phyloP scores from a whole-genome alignment of 2,329 filamentous ascomycete species.

The Botrytis porri region DNA sequence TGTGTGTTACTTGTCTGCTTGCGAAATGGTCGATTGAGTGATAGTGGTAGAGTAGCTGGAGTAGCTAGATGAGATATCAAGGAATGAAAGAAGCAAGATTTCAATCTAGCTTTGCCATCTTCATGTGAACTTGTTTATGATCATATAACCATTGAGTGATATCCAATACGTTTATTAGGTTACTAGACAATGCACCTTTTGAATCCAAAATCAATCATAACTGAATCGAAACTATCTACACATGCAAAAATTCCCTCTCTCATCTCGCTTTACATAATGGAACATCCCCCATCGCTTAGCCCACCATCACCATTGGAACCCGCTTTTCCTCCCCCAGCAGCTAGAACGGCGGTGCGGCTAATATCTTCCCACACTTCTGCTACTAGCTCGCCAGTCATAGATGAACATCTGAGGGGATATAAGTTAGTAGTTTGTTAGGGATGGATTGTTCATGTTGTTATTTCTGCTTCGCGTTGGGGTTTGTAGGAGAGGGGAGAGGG shows the following conservation, averaged over 20 bases:
- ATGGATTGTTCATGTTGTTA: neutral
- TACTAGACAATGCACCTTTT: neutral
- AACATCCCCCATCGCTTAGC: constrained; percentile 15
- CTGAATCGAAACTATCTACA: neutral
- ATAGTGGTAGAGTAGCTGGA: neutral
- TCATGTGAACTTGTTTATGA: neutral
- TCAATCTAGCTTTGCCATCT: neutral
- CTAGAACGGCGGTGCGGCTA: constrained; percentile 16
- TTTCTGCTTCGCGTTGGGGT: neutral
- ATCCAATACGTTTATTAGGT: neutral
- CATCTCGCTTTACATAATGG: constrained; percentile 8
- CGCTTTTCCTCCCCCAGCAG: constrained; percentile 12
- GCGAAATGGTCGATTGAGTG: neutral
- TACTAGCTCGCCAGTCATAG: constrained; percentile 16
- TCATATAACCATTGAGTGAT: neutral
- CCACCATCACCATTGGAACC: neutral
- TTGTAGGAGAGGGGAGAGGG: neutral
- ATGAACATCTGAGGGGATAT: neutral
- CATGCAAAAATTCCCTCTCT: neutral
- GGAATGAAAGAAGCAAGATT: neutral
- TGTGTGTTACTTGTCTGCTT: constrained; percentile 1
- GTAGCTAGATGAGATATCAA: constrained; percentile 8
- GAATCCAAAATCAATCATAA: neutral
- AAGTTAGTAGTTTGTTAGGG: neutral
- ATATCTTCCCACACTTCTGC: constrained; percentile 21